phyloP scores from a whole-genome alignment of 2,329 filamentous ascomycete species.

The Aspergillaceae sp. region DNA sequence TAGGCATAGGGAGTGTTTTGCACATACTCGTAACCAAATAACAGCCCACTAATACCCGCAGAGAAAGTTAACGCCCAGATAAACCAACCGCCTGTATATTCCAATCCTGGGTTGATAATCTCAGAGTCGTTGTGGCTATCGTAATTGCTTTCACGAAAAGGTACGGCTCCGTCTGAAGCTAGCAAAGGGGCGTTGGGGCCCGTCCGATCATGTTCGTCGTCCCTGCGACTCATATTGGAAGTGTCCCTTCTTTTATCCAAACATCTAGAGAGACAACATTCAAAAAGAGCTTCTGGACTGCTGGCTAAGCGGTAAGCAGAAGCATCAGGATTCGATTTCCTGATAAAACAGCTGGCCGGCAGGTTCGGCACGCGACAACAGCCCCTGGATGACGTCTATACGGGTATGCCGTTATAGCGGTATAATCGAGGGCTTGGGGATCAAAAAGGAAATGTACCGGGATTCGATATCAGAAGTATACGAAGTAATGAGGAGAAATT shows the following conservation, averaged over 20 bases:
- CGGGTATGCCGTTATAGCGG: too few relatives aligned
- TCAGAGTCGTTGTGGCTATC: conserved; percentile 7
- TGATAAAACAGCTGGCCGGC: too few relatives aligned
- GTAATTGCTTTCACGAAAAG: conserved; percentile 2
- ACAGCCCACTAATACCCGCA: conserved; percentile 49
- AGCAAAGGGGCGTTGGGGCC: conserved; percentile 26
- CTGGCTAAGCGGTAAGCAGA: too few relatives aligned
- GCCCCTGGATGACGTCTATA: too few relatives aligned
- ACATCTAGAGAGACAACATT: too few relatives aligned
- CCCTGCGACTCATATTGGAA: conserved; percentile 16
- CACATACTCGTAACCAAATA: conserved; percentile 54
- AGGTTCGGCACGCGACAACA: too few relatives aligned
- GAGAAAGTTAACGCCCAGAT: conserved; percentile 50
- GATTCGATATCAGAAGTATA: too few relatives aligned
- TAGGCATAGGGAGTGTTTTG: background rate
- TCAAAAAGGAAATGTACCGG: too few relatives aligned
- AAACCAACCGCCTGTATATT: conserved; percentile 33
- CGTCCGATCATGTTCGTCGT: conserved; percentile 15
- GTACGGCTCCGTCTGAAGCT: conserved; percentile 7
- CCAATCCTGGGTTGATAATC: conserved; percentile 6
- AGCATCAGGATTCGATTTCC: too few relatives aligned
- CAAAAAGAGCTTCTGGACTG: too few relatives aligned
- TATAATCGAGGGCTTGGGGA: too few relatives aligned
- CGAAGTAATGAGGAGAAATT: too few relatives aligned
- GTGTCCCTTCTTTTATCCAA: background rate